phyloP scores from a whole-genome alignment of 305 asterid species.

The Rubia peregrina region DNA sequence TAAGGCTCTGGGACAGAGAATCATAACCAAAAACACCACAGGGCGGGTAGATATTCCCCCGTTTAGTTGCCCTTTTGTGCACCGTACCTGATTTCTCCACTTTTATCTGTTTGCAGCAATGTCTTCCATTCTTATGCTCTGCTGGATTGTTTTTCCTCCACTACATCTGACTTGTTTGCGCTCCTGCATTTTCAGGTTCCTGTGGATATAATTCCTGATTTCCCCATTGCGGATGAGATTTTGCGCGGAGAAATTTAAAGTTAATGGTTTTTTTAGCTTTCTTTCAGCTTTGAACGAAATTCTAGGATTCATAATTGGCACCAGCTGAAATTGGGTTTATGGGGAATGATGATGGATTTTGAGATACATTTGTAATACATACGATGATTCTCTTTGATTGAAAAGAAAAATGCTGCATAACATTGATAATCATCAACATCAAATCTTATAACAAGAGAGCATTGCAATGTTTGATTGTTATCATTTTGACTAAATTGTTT shows the following conservation, averaged over 20 bases:
- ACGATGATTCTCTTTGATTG: neutral
- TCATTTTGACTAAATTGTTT: no score
- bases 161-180: neutral
- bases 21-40: neutral
- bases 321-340: neutral
- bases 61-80: neutral
- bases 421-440: neutral
- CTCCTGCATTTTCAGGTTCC: constrained; percentile 51
- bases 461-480: no score
- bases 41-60: neutral
- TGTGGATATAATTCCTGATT: constrained; percentile 76
- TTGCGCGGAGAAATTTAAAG: constrained; percentile 31
- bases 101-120: neutral
- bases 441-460: neutral
- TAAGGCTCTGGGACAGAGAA: neutral
- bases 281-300: neutral
- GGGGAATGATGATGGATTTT: neutral
- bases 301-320: neutral
- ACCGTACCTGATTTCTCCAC: no score
- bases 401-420: no score
- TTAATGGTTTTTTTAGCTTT: constrained; percentile 5
- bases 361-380: neutral
- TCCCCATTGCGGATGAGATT: constrained; percentile 63
- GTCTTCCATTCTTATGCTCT: neutral
- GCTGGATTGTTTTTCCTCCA: neutral